Conservation (phyloP, 257 asterid genomes). For the Echites panduratus region DNA sequence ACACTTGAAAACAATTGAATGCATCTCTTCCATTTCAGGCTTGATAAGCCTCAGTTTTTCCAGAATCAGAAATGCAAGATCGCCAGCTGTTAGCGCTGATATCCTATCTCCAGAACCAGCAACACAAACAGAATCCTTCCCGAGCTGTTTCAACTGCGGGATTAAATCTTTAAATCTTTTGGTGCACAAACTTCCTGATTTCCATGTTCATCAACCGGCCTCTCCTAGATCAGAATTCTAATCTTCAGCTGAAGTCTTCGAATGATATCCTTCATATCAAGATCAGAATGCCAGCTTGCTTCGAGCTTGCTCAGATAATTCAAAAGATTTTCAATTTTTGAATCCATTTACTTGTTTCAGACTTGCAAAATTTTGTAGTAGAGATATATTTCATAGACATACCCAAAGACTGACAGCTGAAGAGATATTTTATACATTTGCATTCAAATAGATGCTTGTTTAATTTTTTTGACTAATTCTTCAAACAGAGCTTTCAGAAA, state of each 20-base stretch:
- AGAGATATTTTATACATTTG: too few species aligned
- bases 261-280: neutral
- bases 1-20: neutral
- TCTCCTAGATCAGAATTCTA: neutral
- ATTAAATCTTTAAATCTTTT: too few species aligned
- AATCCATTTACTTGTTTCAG: neutral
- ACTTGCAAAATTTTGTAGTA: too few species aligned
- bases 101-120: neutral
- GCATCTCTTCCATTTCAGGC: conserved; percentile 3
- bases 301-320: neutral
- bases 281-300: neutral
- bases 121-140: neutral
- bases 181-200: neutral
- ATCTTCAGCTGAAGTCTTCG: neutral
- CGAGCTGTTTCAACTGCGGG: neutral
- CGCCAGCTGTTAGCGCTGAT: neutral
- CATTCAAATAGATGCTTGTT: too few species aligned
- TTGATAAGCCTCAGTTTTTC: neutral
- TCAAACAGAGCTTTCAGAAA: too few species aligned
- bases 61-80: neutral
- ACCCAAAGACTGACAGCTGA: too few species aligned
- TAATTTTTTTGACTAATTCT: too few species aligned
- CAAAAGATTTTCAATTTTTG: neutral
- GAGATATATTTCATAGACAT: too few species aligned
- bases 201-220: neutral